Percentiles rank a stretch among this genome's conserved stretches.
Conservation (phyloP, 2,329 filamentous ascomycete genomes). For the Talaromyces marneffei region DNA sequence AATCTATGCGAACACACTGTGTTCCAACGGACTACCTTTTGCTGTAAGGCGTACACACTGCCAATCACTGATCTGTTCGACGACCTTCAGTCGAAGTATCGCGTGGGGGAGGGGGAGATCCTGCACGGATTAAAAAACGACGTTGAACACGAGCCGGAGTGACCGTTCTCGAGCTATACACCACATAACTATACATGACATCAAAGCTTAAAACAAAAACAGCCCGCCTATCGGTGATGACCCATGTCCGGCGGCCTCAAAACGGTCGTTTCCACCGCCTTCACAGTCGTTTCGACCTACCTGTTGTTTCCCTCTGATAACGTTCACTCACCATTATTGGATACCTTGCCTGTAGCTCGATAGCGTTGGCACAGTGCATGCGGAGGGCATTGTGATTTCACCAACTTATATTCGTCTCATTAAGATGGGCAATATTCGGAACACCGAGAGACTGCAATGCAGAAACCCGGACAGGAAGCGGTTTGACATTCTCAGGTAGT, state of each 20-base stretch:
- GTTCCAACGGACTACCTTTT: not conserved
- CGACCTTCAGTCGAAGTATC: not conserved
- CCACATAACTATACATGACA: not conserved
- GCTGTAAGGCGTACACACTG: not conserved
- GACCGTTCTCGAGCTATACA: not conserved
- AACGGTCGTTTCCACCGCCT: not conserved
- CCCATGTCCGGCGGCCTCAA: not conserved
- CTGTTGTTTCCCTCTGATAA: not conserved
- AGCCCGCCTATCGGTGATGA: not conserved
- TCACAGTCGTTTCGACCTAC: conserved; percentile 3
- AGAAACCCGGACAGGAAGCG: not conserved
- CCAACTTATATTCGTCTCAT: not conserved
- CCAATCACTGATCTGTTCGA: not conserved
- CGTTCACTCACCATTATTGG: not conserved
- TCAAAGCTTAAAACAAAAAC: not conserved
- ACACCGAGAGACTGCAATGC: not conserved
- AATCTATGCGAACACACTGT: not conserved
- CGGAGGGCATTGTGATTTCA: not conserved
- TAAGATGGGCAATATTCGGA: not conserved
- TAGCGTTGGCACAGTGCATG: not conserved
- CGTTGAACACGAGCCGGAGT: not conserved
- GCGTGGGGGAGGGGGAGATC: not conserved
- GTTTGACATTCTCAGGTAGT: not conserved
- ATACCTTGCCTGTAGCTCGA: not conserved
- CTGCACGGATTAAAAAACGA: not conserved